These are phyloP conservation scores for Boletus pseudopeckii DNA, from an alignment of 768 basidiomycete species.

Conservation along the genomic window DNA sequence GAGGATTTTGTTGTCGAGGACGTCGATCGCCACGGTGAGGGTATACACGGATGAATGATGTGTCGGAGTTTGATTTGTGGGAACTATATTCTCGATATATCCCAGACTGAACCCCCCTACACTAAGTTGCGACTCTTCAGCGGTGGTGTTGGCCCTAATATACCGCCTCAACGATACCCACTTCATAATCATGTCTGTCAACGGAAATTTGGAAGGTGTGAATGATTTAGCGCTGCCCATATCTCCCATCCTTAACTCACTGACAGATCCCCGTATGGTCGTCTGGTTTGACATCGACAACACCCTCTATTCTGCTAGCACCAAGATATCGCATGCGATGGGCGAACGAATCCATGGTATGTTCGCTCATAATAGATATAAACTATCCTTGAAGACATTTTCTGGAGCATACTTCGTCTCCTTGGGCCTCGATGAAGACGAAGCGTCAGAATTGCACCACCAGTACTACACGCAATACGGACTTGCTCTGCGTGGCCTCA, in stretches of 20 bases:
- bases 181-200: conserved; percentile 19
- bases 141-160: not conserved
- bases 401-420: conserved; percentile 67
- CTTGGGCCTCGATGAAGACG: conserved; percentile 63
- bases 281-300: conserved; percentile 89
- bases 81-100: conserved; percentile 23
- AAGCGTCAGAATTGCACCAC: conserved; percentile 65
- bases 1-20: conserved; percentile 36
- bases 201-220: conserved; percentile 26
- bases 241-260: not conserved
- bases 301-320: conserved; percentile 76
- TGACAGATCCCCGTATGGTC: conserved; percentile 53
- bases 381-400: not conserved
- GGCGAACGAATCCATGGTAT: conserved; percentile 72
- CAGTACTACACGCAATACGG: conserved; percentile 80
- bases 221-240: not conserved
- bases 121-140: not conserved
- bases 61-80: conserved; percentile 26
- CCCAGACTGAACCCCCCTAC: not conserved
- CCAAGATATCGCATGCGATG: conserved; percentile 77
- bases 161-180: conserved; percentile 24
- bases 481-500: conserved; percentile 75
- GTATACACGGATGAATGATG: conserved; percentile 8
- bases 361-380: conserved; percentile 3
- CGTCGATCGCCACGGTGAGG: conserved; percentile 24